These are phyloP conservation scores for Davidsoniella eucalypti DNA, from an alignment of 2,329 filamentous ascomycete species.

Conservation along the genomic window DNA sequence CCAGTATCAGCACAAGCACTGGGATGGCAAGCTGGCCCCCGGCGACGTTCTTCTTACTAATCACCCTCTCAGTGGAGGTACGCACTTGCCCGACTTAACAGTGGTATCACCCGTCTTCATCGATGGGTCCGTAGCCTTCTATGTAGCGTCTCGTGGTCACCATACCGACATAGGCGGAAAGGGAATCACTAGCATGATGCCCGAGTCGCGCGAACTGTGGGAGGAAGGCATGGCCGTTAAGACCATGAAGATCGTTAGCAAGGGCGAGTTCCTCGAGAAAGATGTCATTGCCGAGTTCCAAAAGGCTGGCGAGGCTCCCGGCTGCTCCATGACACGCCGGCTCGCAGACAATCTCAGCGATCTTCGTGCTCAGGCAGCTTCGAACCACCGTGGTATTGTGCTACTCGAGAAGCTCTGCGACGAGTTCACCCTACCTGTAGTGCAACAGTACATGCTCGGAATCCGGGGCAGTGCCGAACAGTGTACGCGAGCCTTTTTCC, in stretches of 20 bases:
- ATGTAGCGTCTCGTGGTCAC: conserved; percentile 19
- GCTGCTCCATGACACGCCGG: conserved; percentile 63
- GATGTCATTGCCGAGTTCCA: conserved; percentile 54
- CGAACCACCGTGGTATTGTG: conserved; percentile 71
- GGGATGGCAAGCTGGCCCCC: conserved; percentile 30
- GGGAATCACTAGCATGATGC: conserved; percentile 68
- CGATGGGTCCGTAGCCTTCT: conserved; percentile 25
- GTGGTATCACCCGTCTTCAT: conserved; percentile 23
- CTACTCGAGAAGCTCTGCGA: conserved; percentile 51
- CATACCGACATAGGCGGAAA: conserved; percentile 51
- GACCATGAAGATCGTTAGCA: conserved; percentile 55
- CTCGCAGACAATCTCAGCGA: conserved; percentile 74
- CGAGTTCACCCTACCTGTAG: conserved; percentile 55
- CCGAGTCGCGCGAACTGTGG: conserved; percentile 48
- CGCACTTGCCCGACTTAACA: conserved; percentile 25
- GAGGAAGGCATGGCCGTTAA: conserved; percentile 50
- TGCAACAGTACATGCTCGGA: conserved; percentile 40
- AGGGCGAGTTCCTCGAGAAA: conserved; percentile 64
- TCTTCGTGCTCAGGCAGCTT: conserved; percentile 71
- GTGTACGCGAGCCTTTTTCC: conserved; percentile 54
- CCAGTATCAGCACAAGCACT: conserved; percentile 44
- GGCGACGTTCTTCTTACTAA: conserved; percentile 24
- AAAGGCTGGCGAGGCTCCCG: conserved; percentile 57
- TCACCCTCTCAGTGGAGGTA: conserved; percentile 22
- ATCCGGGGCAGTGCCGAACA: conserved; percentile 30